Percentiles rank a stretch among this genome's conserved stretches.
Conservation (phyloP, 768 basidiomycete species). For the Rhodotorula babjevae region DNA sequence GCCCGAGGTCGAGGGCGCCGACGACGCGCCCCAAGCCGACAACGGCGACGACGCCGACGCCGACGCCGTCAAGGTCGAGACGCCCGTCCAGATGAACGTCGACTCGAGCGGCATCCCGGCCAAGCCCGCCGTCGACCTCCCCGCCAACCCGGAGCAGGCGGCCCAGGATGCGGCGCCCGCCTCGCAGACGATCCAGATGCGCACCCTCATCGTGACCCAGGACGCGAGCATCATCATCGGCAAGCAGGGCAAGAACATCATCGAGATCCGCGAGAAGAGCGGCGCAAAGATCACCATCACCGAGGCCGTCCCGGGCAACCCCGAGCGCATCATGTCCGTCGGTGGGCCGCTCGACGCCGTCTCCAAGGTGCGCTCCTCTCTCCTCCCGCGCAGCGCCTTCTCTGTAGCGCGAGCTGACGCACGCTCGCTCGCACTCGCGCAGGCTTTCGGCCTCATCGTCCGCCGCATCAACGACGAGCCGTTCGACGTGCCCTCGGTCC, state of each 20-base stretch:
- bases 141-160: constrained; percentile 23
- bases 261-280: constrained; percentile 96
- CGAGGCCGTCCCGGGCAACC: constrained; percentile 96
- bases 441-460: constrained; percentile 98
- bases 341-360: constrained; percentile 97
- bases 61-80: background rate
- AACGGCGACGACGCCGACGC: background rate
- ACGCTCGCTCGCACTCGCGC: background rate
- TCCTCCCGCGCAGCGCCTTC: background rate
- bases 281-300: constrained; percentile 95
- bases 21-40: background rate
- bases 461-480: constrained; percentile 99
- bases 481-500: constrained; percentile 93
- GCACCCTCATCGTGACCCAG: constrained; percentile 96
- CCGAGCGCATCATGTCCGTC: constrained; percentile 96
- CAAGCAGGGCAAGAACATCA: constrained; percentile 89
- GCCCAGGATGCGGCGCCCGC: constrained; percentile 32
- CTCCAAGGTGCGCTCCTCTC: constrained; percentile 64
- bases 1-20: background rate
- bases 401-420: no score
- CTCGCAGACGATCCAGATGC: constrained; percentile 82
- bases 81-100: constrained; percentile 33
- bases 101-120: constrained; percentile 33
- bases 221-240: constrained; percentile 99
- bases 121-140: constrained; percentile 9